phyloP scores from a whole-genome alignment of 1,284 basidiomycete genomes.

The Fomes fomentarius region DNA sequence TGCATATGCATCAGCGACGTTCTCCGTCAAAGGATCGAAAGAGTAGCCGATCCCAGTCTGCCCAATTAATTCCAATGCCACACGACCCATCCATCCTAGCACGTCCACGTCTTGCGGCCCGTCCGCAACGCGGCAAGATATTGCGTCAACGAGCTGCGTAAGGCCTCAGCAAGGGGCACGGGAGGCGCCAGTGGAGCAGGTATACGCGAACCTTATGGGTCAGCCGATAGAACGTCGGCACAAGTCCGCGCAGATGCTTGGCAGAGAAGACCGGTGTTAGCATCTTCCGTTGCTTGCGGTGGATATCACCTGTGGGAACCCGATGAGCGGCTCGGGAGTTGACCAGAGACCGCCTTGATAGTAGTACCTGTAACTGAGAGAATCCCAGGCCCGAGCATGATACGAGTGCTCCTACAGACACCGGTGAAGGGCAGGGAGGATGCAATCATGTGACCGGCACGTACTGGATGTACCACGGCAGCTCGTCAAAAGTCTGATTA shows the following conservation, averaged over 20 bases:
- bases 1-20: constrained; percentile 32
- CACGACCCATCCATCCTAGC: constrained; percentile 38
- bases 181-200: background rate
- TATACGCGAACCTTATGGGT: constrained; percentile 5
- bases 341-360: too few species aligned
- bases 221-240: constrained; percentile 14
- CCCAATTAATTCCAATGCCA: constrained; percentile 43
- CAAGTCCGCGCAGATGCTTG: constrained; percentile 10
- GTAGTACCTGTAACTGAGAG: constrained; percentile 4
- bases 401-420: constrained; percentile 1
- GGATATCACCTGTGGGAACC: background rate
- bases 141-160: constrained; percentile 24
- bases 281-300: constrained; percentile 19
- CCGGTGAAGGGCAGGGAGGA: background rate
- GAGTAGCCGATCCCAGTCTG: constrained; percentile 43
- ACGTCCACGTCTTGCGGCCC: constrained; percentile 35
- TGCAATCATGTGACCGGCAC: background rate
- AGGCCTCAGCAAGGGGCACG: background rate
- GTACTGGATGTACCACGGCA: constrained; percentile 14
- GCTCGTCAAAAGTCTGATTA: constrained; percentile 19
- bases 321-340: too few species aligned
- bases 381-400: constrained; percentile 9
- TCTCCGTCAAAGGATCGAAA: constrained; percentile 38
- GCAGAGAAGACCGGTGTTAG: constrained; percentile 15
- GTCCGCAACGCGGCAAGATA: constrained; percentile 23